Evolutionary conservation across 495 filamentous ascomycete species (phyloP).

Genomic region (Penicillium psychrofluorescens): DNA sequence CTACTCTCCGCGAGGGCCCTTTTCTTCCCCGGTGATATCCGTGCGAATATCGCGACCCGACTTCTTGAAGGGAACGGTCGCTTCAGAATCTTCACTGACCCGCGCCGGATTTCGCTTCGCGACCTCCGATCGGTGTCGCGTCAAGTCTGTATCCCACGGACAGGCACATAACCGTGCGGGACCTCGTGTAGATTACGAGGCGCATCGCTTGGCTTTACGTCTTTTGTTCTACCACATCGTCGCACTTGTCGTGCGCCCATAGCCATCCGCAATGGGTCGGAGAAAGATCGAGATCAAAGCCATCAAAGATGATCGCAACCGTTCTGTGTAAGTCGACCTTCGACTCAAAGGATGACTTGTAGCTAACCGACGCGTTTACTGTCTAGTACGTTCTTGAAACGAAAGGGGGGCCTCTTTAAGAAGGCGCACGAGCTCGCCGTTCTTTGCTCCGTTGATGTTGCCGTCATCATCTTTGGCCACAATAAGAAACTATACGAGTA

Average conservation of each 20-base stretch:
- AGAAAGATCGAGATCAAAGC: conserved; percentile 98
- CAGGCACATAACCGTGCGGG: neutral
- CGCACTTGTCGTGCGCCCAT: conserved; percentile 8
- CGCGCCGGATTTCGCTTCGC: neutral
- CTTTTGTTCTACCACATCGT: neutral
- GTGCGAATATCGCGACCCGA: neutral
- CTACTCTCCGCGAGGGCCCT: no score
- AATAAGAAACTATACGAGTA: conserved; percentile 99
- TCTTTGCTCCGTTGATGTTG: conserved; percentile 95
- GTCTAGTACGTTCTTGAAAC: conserved; percentile 88
- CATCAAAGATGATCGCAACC: conserved; percentile 98
- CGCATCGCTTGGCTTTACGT: neutral
- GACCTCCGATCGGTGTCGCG: conserved; percentile 1
- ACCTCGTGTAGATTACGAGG: neutral
- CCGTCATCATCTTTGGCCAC: conserved; percentile 94
- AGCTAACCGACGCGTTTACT: neutral
- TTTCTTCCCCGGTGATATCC: no score
- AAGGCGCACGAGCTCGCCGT: conserved; percentile 98
- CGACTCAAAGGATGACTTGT: conserved; percentile 1
- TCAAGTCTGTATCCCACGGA: neutral
- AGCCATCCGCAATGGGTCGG: conserved; percentile 47
- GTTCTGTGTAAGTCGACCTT: conserved; percentile 76
- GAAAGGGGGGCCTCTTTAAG: conserved; percentile 98
- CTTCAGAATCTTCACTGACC: neutral
- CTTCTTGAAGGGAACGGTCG: neutral